A percentile compares a stretch with the other conserved stretches of the same genome.
phyloP scores from a whole-genome alignment of 371 early-diverging fungal genomes.

The Mortierella sp. region DNA sequence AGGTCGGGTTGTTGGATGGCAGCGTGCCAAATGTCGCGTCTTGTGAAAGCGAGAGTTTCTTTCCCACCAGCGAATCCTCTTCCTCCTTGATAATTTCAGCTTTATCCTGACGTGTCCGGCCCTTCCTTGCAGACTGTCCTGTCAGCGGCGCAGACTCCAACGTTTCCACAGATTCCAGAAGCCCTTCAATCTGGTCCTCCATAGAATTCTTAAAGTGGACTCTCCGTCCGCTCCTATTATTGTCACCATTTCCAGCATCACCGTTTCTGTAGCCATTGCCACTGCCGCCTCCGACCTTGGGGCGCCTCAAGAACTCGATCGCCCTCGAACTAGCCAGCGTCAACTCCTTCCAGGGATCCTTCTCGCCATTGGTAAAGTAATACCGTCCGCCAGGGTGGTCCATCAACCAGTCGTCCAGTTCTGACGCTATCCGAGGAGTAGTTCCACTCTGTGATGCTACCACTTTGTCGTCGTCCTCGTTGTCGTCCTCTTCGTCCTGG shows the following conservation, averaged over 20 bases:
- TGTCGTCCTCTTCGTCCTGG: neutral
- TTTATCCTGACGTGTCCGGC: neutral
- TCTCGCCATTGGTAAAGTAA: constrained; percentile 53
- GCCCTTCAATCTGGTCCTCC: too few relatives aligned
- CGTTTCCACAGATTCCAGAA: neutral
- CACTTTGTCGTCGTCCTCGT: neutral
- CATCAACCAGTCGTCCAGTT: neutral
- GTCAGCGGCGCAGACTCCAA: neutral
- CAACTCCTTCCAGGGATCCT: constrained; percentile 50
- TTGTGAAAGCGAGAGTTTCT: too few relatives aligned
- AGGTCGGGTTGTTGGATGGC: neutral
- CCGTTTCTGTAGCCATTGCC: neutral
- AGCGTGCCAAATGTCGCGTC: neutral
- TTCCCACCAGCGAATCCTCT: neutral
- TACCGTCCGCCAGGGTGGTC: constrained; percentile 28
- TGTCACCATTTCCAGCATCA: neutral
- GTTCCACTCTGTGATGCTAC: neutral
- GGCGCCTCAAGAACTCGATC: constrained; percentile 21
- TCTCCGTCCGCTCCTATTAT: neutral
- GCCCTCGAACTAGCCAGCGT: constrained; percentile 42
- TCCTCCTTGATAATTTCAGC: neutral
- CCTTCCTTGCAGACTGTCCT: neutral
- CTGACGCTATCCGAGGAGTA: neutral
- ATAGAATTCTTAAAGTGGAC: neutral
- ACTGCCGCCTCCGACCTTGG: neutral